Evolutionary conservation across 176 grass and related monocot genomes (phyloP), one percentile per base, ranked within the genome.

Genomic region (Triticum aestivum): DNA sequence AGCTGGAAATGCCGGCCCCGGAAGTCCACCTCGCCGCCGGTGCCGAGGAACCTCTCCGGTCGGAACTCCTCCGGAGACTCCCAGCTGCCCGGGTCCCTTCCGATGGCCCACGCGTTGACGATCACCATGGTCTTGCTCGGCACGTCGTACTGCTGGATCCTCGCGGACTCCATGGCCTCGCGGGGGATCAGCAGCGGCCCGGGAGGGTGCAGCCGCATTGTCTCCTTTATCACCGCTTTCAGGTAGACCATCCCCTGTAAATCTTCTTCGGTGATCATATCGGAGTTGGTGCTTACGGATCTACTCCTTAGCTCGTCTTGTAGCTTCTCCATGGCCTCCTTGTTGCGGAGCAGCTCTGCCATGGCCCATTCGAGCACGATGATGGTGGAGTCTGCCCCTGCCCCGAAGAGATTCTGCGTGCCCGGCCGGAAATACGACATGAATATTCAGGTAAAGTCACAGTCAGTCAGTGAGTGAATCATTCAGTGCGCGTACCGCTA

Each of bases 311-410:
- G 6, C 54, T 58, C 54, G 18, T 21, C 0, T 0, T 64, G 58
- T 9, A 64, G 35, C 58, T 12, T 64, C 0, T 41, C 21, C 77
- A 79, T 79, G 56, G 58, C 58, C 0, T 5, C n/a, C 58, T 64
- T 24, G 77, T 65, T 64, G 58, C 12, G 23, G 38, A 80, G 38
- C 24, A 66, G 61, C 61, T 66, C 78, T 10, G 61, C 61, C 78
- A 80, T 80, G n/a, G 12, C 24, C 61, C 78, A 80, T 42, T 65
- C 37, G 1, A 65, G 61, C n/a, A 80, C 14, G 78, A 65, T 45
- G 35, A 64, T 42, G n/a, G 59, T 45, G 15, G 78, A 37, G 8
- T 65, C 78, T 18, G 78, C 26, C 2, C 78, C 61, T 45, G 59
- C 37, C 2, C 37, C 61, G 35, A 66, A 66, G 4, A 80, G 24